These are phyloP conservation scores for Saccharomyces mikatae DNA, from an alignment of 805 yeast species.

Conservation along the genomic window DNA sequence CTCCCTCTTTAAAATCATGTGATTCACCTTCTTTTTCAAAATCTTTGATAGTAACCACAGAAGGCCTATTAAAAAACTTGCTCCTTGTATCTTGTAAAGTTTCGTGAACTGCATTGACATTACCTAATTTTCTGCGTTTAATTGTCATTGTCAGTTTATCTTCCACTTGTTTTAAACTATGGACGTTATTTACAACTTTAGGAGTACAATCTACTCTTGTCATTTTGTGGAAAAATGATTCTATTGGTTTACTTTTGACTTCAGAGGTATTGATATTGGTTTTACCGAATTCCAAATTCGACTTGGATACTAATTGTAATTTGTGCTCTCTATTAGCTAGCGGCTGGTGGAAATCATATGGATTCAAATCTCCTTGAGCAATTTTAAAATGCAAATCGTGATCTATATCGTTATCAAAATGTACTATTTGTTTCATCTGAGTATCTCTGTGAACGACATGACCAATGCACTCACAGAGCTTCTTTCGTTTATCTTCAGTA, in stretches of 20 bases:
- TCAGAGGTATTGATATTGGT: not conserved
- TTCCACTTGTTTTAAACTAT: not conserved
- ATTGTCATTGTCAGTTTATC: constrained; percentile 17
- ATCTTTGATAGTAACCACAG: not conserved
- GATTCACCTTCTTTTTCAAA: not conserved
- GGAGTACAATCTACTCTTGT: not conserved
- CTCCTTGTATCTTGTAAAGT: constrained; percentile 4
- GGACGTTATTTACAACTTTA: not conserved
- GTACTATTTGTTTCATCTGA: constrained; percentile 18
- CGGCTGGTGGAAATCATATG: constrained; percentile 36
- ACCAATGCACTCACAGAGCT: constrained; percentile 32
- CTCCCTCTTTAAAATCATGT: not conserved
- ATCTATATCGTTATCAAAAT: constrained; percentile 29
- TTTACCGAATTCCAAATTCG: constrained; percentile 3
- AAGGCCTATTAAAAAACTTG: constrained; percentile 9
- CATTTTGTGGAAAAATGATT: constrained; percentile 16
- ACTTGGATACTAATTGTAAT: constrained; percentile 22
- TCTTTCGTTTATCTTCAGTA: constrained; percentile 1
- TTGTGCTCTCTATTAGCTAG: constrained; percentile 27
- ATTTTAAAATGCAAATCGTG: constrained; percentile 44
- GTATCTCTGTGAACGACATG: constrained; percentile 20
- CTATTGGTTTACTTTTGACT: constrained; percentile 8
- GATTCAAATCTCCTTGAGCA: constrained; percentile 62
- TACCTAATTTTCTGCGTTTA: constrained; percentile 18
- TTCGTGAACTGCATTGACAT: not conserved